Evolutionary conservation across 352 stramenopile species (phyloP), one percentile per base, ranked within the genome.

Genomic region (Blastocystis sp.): DNA sequence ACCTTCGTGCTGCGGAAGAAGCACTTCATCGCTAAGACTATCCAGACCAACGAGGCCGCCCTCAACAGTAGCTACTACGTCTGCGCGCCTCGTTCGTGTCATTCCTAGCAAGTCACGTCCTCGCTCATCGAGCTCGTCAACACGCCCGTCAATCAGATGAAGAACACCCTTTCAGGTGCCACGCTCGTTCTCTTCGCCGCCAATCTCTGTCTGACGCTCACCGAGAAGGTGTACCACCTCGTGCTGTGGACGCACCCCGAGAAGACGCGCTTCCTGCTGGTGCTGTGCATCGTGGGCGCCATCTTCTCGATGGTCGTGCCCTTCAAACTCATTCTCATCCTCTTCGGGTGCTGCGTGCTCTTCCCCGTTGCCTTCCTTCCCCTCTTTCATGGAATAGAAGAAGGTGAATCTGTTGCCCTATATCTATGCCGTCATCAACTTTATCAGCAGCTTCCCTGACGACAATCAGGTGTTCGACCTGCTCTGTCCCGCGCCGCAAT

Each of bases 141-240:
- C 41, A 77, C 67, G n/a, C 67, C 67, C 48, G 67, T 77, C 17
- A 77, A 77, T 21, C 67, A 77, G 28, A 77, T 77, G 67, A 77
- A 77, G 43, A 77, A 77, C 67, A 61, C 67, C 34, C 48, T 77
- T 5, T 77, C 67, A 19, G 67, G 40, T 0, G 67, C 67, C 19
- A 77, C 67, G 41, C 67, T 77, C 3, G 43, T 77, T 11, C 21
- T 77, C 19, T 77, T 77, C 48, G 67, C 43, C 21, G 67, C 38
- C 48, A 77, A 77, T 21, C 52, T 48, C 7, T 5, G 23, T 11
- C 60, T 77, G 19, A 62, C 38, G 3, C 0, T 77, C 21, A 77
- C 52, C 5, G 67, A 77, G 67, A 77, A 77, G 43, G 5, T 60
- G 38, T 77, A 77, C 52, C 67, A 77, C 28, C 28, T 77, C 9